Percentiles rank a stretch among this genome's conserved stretches.
Conservation (phyloP, 2,329 filamentous ascomycete species). For the Phyllosticta capitalensis region DNA sequence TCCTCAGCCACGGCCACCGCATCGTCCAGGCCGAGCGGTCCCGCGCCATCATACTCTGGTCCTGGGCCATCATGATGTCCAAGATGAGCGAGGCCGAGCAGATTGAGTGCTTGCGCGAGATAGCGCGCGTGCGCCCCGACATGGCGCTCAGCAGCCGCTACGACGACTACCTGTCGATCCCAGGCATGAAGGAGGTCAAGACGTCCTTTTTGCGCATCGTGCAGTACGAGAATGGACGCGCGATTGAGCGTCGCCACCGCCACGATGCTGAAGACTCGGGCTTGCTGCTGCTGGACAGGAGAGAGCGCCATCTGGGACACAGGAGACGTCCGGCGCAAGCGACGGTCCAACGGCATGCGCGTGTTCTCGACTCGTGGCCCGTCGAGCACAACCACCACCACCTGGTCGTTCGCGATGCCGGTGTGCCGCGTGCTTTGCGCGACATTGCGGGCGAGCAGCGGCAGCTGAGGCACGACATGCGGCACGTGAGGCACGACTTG, state of each 20-base stretch:
- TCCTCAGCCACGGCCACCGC: neutral
- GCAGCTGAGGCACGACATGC: slow-evolving; percentile 2
- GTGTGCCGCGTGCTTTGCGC: neutral
- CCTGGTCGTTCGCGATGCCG: neutral
- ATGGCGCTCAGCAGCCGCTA: neutral
- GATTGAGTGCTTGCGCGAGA: neutral
- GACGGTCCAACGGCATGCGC: neutral
- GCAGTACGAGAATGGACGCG: neutral
- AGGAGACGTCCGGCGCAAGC: neutral
- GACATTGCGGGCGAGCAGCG: slow-evolving; percentile 1
- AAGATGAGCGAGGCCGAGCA: neutral
- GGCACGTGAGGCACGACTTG: neutral
- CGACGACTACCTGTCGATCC: neutral
- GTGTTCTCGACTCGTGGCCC: neutral
- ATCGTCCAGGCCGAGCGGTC: neutral
- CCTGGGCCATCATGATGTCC: neutral
- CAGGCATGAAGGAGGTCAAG: neutral
- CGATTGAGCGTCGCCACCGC: neutral
- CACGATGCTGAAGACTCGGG: neutral
- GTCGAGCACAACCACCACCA: neutral
- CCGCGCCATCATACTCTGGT: slow-evolving; percentile 4
- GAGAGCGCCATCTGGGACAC: neutral
- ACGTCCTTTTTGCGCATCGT: neutral
- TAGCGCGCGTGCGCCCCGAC: neutral
- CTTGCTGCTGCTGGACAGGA: neutral